Evolutionary conservation across 2,329 filamentous ascomycete species (phyloP).

Genomic region (Microdochium bolleyi): DNA sequence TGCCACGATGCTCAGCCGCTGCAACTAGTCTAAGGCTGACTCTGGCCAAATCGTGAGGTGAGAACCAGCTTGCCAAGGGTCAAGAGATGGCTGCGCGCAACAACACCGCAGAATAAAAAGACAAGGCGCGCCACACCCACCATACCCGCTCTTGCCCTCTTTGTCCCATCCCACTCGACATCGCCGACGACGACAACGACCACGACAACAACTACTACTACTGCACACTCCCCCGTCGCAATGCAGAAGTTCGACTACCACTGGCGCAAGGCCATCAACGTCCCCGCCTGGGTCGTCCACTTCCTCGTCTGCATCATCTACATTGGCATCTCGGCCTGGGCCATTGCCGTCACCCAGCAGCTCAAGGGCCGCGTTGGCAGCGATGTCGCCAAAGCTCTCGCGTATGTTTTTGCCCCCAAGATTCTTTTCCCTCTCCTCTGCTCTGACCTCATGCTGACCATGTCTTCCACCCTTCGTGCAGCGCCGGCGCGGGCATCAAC

Average conservation of each 20-base stretch:
- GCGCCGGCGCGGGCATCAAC: constrained; percentile 9
- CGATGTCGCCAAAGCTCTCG: constrained; percentile 4
- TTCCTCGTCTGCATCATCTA: constrained; percentile 12
- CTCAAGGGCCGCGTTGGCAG: constrained; percentile 1
- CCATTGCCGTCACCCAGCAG: constrained; percentile 4
- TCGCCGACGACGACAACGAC: no score
- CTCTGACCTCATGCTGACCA: background rate
- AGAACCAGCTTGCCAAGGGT: no score
- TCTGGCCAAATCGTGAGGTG: no score
- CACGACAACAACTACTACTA: background rate
- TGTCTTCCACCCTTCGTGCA: constrained; percentile 2
- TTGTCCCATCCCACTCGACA: no score
- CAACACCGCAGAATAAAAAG: no score
- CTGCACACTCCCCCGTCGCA: background rate
- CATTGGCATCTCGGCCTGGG: constrained; percentile 7
- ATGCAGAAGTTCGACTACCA: constrained; percentile 10
- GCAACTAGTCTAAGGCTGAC: no score
- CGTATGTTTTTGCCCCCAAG: constrained; percentile 3
- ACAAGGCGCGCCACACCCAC: no score
- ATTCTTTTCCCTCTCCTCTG: background rate
- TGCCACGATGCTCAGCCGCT: no score
- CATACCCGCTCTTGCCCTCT: no score
- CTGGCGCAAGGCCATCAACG: constrained; percentile 13
- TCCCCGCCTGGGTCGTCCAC: constrained; percentile 16
- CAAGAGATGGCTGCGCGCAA: no score